Base-by-base conservation (phyloP, 2,329 filamentous ascomycete species). In the Neofusicoccum kwambonambiense region DNA sequence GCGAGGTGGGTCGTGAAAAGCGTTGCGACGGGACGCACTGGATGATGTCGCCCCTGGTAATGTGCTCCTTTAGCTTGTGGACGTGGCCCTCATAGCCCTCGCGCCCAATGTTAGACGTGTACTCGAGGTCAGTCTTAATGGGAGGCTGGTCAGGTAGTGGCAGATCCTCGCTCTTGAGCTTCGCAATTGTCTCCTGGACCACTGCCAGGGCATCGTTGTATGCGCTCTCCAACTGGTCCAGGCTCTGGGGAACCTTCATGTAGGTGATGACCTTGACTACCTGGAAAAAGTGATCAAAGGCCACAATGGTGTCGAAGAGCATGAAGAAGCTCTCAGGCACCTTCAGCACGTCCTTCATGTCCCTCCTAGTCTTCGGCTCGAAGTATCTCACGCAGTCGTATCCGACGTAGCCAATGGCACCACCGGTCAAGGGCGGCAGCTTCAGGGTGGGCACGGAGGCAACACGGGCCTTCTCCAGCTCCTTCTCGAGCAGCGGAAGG, bases 331-430 rank as follows among this genome's bases (percentile, higher is more conserved):
- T 93, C 83, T 99, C 95, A 0, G 95, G 95, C 47, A 98, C 91
- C 66, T 90, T 82, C 22, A 98, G 84, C 35, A 96, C 86, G 78
- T 99, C 95, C 78, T 95, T 90, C 83, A 97, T 87, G 50, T 92
- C 87, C 57, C 93, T 87, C 31, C 89, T 89, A n/a, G 95, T 98
- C 84, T 93, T 96, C 67, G 95, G 95, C 83, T 99, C 95, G 71
- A 99, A 99, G 80, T 98, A 98, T 74, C 90, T 89, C 72, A 99
- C 92, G 77, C 95, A 99, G 76, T 99, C 95, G 75, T 99, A 99
- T 62, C 93, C 93, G 5, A 98, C 92, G 77, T 98, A 99, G 66
- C 95, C 95, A 72, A 99, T 92, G 12, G 93, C 95, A 57, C 95
- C 95, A 45, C 93, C 95, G 0, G 91, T 92, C 80, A 99, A 82